Conservation (phyloP, 73 alveolate genomes). For the Stentor coeruleus region DNA sequence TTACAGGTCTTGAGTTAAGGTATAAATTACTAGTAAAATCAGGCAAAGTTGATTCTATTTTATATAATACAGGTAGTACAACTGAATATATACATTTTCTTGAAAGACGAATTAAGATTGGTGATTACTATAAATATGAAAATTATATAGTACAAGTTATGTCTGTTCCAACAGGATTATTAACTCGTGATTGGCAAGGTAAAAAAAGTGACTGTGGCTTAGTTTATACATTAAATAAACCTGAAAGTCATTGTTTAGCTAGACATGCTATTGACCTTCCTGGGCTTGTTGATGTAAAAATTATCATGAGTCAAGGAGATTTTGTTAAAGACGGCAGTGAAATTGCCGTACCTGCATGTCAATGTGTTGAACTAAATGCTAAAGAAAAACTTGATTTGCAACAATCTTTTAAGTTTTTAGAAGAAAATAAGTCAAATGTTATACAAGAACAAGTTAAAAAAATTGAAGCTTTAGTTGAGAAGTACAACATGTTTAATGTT, state of each 20-base stretch:
- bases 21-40: conserved; percentile 47
- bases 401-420: too few relatives aligned
- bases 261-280: conserved; percentile 58
- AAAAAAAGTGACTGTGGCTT: conserved; percentile 7
- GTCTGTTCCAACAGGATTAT: conserved; percentile 37
- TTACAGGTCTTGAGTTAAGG: conserved; percentile 44
- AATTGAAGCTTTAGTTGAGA: background rate
- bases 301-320: conserved; percentile 35
- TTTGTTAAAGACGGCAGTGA: background rate
- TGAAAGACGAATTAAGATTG: conserved; percentile 37
- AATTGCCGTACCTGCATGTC: background rate
- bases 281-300: conserved; percentile 46
- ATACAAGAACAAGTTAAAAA: background rate
- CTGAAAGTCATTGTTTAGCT: conserved; percentile 34
- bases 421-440: background rate
- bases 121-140: conserved; percentile 3
- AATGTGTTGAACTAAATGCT: background rate
- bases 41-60: conserved; percentile 31
- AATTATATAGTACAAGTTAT: conserved; percentile 25
- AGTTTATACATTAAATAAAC: conserved; percentile 25
- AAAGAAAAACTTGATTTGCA: background rate
- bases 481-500: background rate
- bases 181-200: conserved; percentile 40
- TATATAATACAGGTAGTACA: conserved; percentile 50
- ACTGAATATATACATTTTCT: conserved; percentile 36